Evolutionary conservation across 169 alveolate genomes (phyloP), one percentile per base, ranked within the genome.

Genomic region (Plasmodium berghei): DNA sequence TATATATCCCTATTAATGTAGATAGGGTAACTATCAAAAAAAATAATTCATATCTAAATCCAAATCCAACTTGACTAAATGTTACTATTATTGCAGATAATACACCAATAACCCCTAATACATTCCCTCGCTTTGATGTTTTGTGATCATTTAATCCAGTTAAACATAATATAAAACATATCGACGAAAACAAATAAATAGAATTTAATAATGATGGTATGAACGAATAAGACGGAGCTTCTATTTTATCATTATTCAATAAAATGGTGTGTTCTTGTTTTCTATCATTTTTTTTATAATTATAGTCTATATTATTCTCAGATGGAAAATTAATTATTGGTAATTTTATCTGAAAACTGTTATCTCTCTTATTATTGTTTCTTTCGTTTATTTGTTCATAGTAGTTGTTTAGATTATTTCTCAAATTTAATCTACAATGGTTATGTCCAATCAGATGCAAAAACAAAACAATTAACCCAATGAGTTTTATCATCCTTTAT

Each of bases 111-210:
- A 93, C 71, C 62, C 98, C 98, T 59, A 94, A 87, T 22, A 87
- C 52, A 70, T 96, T 96, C 42, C 98, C 98, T 70, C 96, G 72
- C 74, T 95, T 94, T 18, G 98, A 96, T 28, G 98, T 94, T 74
- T 93, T 93, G 86, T 94, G 95, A 28, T 80, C 61, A 14, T 95
- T 88, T 40, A 96, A 91, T 26, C 98, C 98, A 56, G 96, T 83
- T 69, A 95, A 72, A 55, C 95, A 92, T 14, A 95, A 62, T 69
- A 95, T 91, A 66, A 95, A 95, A 67, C 93, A 91, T 63, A 93
- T 34, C 49, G 89, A 74, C 16, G 87, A 61, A 75, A 74, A 75
- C 42, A 64, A 89, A 80, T 80, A 75, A 49, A 70, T 87, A n/a
- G 87, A 77, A 73, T 86, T 86, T 86, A 86, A 61, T 18, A 86